Conservation (phyloP, 257 asterid genomes). For the Solanum chiquidenum region DNA sequence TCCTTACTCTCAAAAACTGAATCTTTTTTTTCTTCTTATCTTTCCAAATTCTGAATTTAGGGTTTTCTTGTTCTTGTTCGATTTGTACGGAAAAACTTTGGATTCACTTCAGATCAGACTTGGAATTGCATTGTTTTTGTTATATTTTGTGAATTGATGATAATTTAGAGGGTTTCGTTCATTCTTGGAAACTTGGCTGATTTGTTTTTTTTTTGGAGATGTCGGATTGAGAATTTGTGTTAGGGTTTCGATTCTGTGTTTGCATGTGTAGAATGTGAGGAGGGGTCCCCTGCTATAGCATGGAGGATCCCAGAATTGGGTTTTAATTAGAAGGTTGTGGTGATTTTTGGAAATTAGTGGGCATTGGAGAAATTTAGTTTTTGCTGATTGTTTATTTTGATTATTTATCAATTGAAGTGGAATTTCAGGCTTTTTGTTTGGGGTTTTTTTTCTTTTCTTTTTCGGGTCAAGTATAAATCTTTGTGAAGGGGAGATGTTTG, state of each 20-base stretch:
- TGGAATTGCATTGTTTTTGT: neutral
- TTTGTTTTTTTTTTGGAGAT: neutral
- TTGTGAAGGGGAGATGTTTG: conserved; percentile 30
- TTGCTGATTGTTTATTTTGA: neutral
- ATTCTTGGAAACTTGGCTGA: neutral
- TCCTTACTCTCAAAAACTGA: neutral
- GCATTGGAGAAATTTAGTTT: neutral
- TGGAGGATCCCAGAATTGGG: conserved; percentile 19
- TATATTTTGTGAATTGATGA: neutral
- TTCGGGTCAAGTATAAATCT: neutral
- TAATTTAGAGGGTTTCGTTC: neutral
- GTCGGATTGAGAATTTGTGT: neutral
- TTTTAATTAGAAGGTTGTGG: neutral
- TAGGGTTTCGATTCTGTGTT: conserved; percentile 12
- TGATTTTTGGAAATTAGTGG: neutral
- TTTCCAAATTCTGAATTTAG: neutral
- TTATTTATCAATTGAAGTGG: conserved; percentile 1
- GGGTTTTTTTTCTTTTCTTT: neutral
- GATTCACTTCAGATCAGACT: conserved; percentile 10
- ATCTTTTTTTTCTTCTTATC: neutral
- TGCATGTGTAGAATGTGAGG: conserved; percentile 14
- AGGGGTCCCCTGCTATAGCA: conserved; percentile 28
- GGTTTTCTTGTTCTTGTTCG: neutral
- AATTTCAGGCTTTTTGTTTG: neutral
- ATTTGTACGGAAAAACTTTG: neutral